Evolutionary conservation across 805 yeast genomes (phyloP), one percentile per base, ranked within the genome.

Genomic region (Ogataea trehaloabstinens): DNA sequence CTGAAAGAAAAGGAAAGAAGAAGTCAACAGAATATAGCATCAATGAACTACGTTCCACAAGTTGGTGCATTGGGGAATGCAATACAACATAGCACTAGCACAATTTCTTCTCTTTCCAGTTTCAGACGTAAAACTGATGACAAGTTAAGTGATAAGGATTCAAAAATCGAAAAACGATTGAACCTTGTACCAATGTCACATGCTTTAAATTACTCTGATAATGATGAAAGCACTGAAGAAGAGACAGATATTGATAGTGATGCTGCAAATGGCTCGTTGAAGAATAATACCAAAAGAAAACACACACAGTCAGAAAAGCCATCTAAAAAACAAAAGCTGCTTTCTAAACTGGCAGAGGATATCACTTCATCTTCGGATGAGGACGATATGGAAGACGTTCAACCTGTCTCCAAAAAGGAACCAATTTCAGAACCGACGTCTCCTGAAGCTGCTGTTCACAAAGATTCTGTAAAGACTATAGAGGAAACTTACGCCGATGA

Each of bases 121-220:
- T 52, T 55, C 39, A 48, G 54, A 37, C 45, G 76, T 31, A 73
- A 82, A 31, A 74, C 84, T 32, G 66, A 78, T 2, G 85, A 85
- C 0, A 93, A 84, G 45, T 79, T 74, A 41, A 57, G 80, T 12
- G 37, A 30, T 15, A 43, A 38, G 21, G 48, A 31, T 15, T 33
- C 39, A 24, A 37, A 41, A 15, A 29, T 44, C 21, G 46, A 49
- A 34, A 45, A 46, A 13, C 56, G 45, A 36, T 29, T 51, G 20
- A 53, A 59, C 34, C 52, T 70, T 33, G 61, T 73, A 34, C 80
- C 81, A 1, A 68, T 75, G 74, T 73, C 74, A 40, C 78, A 75
- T 60, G 77, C 79, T 2, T 65, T 74, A 43, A 75, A 74, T 44
- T 72, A 61, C 7, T 63, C 63, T 1, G 68, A 60, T 12, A 42